Base-by-base conservation (phyloP, 345 rosid species). In the Populus euphratica region DNA sequence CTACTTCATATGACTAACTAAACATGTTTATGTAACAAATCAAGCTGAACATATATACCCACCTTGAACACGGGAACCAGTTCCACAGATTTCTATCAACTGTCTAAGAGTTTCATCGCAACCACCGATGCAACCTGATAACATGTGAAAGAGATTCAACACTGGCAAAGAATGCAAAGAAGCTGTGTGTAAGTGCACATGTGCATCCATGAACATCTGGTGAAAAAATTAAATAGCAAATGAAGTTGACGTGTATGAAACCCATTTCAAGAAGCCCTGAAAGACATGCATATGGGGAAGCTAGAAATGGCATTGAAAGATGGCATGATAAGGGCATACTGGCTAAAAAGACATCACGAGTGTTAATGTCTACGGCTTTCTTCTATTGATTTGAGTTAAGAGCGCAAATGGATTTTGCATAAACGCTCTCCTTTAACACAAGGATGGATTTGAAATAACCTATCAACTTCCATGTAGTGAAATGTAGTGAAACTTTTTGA, bases 61-160 rank as follows among this genome's bases (percentile, higher is more conserved):
- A 95, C 99, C 99, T 93, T 90, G 85, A 84, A 83, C 73, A 47
- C 98, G 98, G 69, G 94, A 85, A 74, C 98, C 99, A 36, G 98
- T 93, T 86, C 98, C 99, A 80, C 99, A 95, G 70, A 93, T 92
- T 78, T 93, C 96, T 79, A 81, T 90, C 81, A 95, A 79, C 79
- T 93, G 93, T 73, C 84, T 91, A 36, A 92, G 93, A 36, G 82
- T 91, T 47, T 86, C 91, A 79, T 95, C 99, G 72, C 99, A 95
- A 59, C 97, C 97, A 79, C 99, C 99, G 69, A 95, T 81, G 84
- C 99, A 93, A 77, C 99, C 99, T 95, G 87, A 73, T 66, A 62
- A 77, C 16, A 69, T 25, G 78, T 61, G 44, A 27, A 85, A 72
- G 52, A 61, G 73, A 80, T 31, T 77, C 69, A 78, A 74, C 49